Evolutionary conservation across 179 eudicot species (phyloP).

Genomic region (Spergularia azorica): DNA sequence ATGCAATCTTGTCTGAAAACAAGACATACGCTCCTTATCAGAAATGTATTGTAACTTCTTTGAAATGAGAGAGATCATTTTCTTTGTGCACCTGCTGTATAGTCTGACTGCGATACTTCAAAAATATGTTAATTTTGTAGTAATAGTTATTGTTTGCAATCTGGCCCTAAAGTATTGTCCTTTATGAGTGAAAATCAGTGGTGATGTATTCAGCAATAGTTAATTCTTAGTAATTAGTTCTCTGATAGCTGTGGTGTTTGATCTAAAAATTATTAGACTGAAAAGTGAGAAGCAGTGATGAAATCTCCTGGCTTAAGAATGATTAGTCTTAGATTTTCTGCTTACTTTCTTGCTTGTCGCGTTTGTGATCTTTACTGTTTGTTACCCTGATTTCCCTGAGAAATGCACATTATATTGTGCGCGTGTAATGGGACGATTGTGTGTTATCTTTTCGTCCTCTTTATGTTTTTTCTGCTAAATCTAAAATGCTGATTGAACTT

Average conservation of each 20-base stretch:
- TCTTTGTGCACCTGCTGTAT: neutral
- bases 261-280: neutral
- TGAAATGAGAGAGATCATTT: no score
- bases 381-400: neutral
- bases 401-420: neutral
- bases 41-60: no score
- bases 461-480: neutral
- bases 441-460: neutral
- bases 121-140: neutral
- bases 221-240: neutral
- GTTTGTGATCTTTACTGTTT: neutral
- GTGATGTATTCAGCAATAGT: neutral
- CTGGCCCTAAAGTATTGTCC: neutral
- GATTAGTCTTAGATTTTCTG: neutral
- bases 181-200: neutral
- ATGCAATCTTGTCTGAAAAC: neutral
- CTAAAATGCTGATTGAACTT: conserved; percentile 2
- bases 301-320: neutral
- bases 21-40: neutral
- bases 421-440: neutral
- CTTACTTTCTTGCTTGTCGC: neutral
- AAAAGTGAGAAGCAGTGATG: neutral
- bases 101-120: neutral
- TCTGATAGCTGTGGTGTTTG: neutral
- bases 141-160: neutral